These are phyloP conservation scores for Calonectria hawksworthii DNA, from an alignment of 2,329 filamentous ascomycete species.

Conservation along the genomic window DNA sequence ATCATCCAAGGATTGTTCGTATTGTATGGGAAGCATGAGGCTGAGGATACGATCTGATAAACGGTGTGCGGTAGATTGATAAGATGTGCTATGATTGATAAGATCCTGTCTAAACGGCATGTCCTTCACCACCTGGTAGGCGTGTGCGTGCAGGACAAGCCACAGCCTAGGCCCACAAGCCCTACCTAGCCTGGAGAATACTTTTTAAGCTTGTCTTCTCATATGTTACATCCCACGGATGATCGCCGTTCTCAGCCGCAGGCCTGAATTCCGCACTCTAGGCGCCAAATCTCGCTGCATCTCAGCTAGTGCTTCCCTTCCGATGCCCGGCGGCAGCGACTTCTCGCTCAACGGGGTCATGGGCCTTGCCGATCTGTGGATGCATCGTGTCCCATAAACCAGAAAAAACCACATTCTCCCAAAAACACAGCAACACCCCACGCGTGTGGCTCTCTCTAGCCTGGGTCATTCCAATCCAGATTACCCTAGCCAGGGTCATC, in stretches of 20 bases:
- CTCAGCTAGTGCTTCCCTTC: too few species aligned
- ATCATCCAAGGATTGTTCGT: background rate
- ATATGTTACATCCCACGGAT: background rate
- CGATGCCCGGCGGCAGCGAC: background rate
- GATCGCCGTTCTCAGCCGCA: background rate
- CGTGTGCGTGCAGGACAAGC: background rate
- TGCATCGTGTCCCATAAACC: background rate
- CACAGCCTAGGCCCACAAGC: background rate
- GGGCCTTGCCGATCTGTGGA: background rate
- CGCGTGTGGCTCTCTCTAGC: constrained; percentile 29
- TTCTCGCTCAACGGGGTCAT: background rate
- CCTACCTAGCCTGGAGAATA: background rate
- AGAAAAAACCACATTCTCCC: background rate
- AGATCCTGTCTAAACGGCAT: constrained; percentile 16
- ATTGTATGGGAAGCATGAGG: background rate
- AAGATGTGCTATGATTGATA: constrained; percentile 35
- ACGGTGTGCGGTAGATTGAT: constrained; percentile 22
- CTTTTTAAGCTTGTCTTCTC: constrained; percentile 6
- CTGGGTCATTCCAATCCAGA: constrained; percentile 32
- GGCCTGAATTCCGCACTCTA: background rate
- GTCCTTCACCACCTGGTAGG: background rate
- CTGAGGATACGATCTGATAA: background rate
- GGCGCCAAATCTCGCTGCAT: background rate
- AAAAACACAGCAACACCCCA: constrained; percentile 21
- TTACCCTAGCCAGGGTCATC: constrained; percentile 33